Evolutionary conservation across 2,329 filamentous ascomycete species (phyloP).

Genomic region (Lachnellula arida): DNA sequence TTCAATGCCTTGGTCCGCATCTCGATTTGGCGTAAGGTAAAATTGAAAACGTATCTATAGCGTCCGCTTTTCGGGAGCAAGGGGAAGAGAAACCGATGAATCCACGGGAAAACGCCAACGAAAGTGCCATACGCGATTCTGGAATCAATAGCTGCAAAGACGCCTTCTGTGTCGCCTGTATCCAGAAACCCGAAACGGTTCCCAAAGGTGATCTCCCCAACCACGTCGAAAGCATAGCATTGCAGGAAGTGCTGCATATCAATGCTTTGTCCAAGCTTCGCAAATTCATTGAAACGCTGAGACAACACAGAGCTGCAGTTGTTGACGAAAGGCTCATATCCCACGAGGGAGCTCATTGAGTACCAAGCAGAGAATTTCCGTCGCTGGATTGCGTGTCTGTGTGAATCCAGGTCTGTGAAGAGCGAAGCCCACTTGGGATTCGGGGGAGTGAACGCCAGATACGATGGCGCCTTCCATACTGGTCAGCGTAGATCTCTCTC

Average conservation of each 20-base stretch:
- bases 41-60: conserved; percentile 16
- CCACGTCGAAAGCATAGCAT: conserved; percentile 47
- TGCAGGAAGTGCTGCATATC: conserved; percentile 42
- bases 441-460: conserved; percentile 18
- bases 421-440: conserved; percentile 17
- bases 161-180: conserved; percentile 38
- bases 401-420: conserved; percentile 33
- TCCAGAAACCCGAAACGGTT: conserved; percentile 42
- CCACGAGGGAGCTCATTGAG: conserved; percentile 43
- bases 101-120: conserved; percentile 39
- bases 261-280: conserved; percentile 27
- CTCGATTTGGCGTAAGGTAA: conserved; percentile 18
- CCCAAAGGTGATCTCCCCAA: conserved; percentile 45
- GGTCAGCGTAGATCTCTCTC: background rate
- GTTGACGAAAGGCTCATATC: conserved; percentile 47
- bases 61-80: conserved; percentile 20
- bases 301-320: conserved; percentile 40
- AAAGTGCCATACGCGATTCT: conserved; percentile 36
- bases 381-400: conserved; percentile 34
- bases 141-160: conserved; percentile 38
- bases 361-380: conserved; percentile 42
- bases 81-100: conserved; percentile 35
- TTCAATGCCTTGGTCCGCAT: conserved; percentile 12
- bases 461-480: conserved; percentile 15
- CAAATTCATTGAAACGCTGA: conserved; percentile 36